A percentile compares a stretch with the other conserved stretches of the same genome.
Conservation (phyloP, 768 basidiomycete species). For the Kwoniella sp. region DNA sequence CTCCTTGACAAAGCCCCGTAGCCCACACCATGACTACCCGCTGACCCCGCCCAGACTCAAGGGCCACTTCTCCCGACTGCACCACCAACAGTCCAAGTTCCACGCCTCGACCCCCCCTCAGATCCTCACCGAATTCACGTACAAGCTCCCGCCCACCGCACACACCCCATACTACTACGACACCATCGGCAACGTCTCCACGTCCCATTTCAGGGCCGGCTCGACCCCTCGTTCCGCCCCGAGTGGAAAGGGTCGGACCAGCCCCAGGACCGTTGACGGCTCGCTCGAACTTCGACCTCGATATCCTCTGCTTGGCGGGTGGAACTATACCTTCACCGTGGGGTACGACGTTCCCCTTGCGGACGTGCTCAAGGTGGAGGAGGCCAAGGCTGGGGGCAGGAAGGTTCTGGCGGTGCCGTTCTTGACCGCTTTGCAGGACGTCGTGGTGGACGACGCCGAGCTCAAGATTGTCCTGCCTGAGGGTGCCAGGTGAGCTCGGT, state of each 20-base stretch:
- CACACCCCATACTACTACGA: constrained; percentile 85
- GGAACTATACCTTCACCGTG: constrained; percentile 93
- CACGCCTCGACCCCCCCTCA: constrained; percentile 60
- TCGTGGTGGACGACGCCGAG: constrained; percentile 67
- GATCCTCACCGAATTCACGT: constrained; percentile 65
- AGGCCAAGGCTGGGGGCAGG: constrained; percentile 61
- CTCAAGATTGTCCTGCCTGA: constrained; percentile 82
- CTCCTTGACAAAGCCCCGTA: neutral
- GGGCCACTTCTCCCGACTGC: constrained; percentile 89
- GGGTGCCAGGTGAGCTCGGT: constrained; percentile 75
- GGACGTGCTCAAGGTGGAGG: constrained; percentile 59
- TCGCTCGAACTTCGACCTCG: constrained; percentile 78
- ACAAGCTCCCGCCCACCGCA: constrained; percentile 78
- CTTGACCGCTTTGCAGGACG: constrained; percentile 71
- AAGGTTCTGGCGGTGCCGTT: constrained; percentile 76
- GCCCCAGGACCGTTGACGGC: constrained; percentile 52
- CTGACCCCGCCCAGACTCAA: constrained; percentile 65
- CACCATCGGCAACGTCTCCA: constrained; percentile 91
- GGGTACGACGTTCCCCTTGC: constrained; percentile 86
- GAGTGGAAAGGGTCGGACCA: constrained; percentile 16
- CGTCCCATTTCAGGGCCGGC: constrained; percentile 71
- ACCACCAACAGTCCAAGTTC: constrained; percentile 72
- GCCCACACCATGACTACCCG: neutral
- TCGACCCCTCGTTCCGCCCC: constrained; percentile 21
- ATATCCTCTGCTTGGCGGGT: constrained; percentile 90